Evolutionary conservation across 2,329 filamentous ascomycete genomes (phyloP), one percentile per base, ranked within the genome.

Genomic region (Chrysosporium keratinophilum): DNA sequence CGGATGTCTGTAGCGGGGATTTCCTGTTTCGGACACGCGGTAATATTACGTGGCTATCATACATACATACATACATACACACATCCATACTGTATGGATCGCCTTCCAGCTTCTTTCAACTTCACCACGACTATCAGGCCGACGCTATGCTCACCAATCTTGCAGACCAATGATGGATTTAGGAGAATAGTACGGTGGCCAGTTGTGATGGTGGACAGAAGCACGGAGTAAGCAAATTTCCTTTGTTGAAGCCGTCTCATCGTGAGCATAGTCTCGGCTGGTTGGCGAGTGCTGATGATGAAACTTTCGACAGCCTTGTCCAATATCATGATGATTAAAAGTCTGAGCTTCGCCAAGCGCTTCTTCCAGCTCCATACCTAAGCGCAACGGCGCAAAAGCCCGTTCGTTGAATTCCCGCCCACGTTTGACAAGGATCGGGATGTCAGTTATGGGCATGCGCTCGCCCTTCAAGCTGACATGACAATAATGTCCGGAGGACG

Each of bases 371-470:
- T 45, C 23, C 12, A 14, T 40, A 40, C 15, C 12, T 40, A 17
- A 40, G 23, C 42, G 20, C 23, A 33, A 15, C 19, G 23, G 42
- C 19, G 7, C 5, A 33, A 45, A 45, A 10, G 42, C 19, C 42
- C 12, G 37, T 17, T 17, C 37, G 15, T 40, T 14, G 15, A 40
- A 14, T 7, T 14, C n/a, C 11, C 28, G 4, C 2, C 44, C 44
- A 47, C 44, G 44, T 47, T 47, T 34, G 44, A 47, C 44, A 47
- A 47, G 44, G 44, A 47, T 47, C 15, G n/a, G 20, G 23, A 12
- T 23, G 31, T 47, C 44, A 47, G 20, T 42, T 15, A 3, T 11
- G 4, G 6, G n/a, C 40, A 42, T 42, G 23, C 23, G 23, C 23
- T 7, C 23, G 23, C 23, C 23, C 3, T 28, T 28, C 23, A 28